phyloP scores from a whole-genome alignment of 257 asterid genomes.

The Scutellaria baicalensis region DNA sequence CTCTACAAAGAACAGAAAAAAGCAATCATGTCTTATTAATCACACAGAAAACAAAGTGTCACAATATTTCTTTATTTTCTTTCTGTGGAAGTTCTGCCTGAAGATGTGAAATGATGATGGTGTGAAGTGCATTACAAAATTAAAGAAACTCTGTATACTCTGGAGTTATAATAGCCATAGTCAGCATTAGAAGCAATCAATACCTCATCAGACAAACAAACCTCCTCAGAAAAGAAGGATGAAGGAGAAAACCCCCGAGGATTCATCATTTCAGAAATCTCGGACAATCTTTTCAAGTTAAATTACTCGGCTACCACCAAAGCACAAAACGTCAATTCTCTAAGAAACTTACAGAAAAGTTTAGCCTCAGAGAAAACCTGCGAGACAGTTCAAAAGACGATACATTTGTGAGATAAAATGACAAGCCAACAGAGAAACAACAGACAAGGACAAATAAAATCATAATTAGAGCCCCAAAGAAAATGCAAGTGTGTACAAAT shows the following conservation, averaged over 20 bases:
- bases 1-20: constrained; percentile 48
- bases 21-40: constrained; percentile 12
- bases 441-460: not conserved
- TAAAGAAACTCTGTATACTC: not conserved
- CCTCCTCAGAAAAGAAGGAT: constrained; percentile 67
- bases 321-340: constrained; percentile 18
- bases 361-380: constrained; percentile 30
- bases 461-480: not conserved
- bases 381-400: constrained; percentile 17
- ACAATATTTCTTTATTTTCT: not conserved
- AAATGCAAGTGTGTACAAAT: constrained; percentile 1
- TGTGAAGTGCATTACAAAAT: not conserved
- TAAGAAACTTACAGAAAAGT: constrained; percentile 23
- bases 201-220: constrained; percentile 61
- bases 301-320: constrained; percentile 22
- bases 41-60: constrained; percentile 1
- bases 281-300: constrained; percentile 23
- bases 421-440: not conserved
- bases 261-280: constrained; percentile 53
- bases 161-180: not conserved
- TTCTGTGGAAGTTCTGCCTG: not conserved
- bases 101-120: not conserved
- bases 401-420: not conserved
- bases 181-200: not conserved
- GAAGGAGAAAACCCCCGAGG: constrained; percentile 60